These are phyloP conservation scores for Cryptosporidium tyzzeri DNA, from an alignment of 169 alveolate genomes.

Conservation along the genomic window DNA sequence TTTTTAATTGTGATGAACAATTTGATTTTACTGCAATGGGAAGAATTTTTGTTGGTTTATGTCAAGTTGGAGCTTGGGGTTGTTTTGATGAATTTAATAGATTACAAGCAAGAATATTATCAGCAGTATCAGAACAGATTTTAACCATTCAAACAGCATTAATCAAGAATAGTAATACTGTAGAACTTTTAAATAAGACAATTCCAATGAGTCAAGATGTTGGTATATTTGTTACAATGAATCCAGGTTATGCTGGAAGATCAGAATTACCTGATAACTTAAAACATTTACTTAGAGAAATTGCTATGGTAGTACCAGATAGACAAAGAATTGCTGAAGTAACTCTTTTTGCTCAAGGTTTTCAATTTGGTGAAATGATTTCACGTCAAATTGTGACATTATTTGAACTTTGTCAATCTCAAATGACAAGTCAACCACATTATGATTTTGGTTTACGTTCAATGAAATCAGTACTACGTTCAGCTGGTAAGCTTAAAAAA, in stretches of 20 bases:
- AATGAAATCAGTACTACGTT: slow-evolving; percentile 92
- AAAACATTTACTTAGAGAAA: slow-evolving; percentile 92
- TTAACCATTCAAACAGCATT: slow-evolving; percentile 92
- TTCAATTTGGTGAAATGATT: slow-evolving; percentile 92
- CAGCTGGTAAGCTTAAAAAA: slow-evolving; percentile 91
- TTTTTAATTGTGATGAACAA: slow-evolving; percentile 98
- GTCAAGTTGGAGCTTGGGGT: slow-evolving; percentile 99
- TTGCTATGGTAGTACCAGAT: slow-evolving; percentile 93
- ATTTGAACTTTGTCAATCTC: slow-evolving; percentile 94
- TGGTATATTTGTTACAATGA: slow-evolving; percentile 98
- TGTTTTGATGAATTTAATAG: slow-evolving; percentile 99
- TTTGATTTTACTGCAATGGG: slow-evolving; percentile 98
- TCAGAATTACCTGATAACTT: slow-evolving; percentile 96
- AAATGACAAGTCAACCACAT: slow-evolving; percentile 94
- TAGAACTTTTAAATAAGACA: slow-evolving; percentile 85
- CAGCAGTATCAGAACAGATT: slow-evolving; percentile 96
- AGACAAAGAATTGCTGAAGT: slow-evolving; percentile 93
- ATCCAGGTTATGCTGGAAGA: slow-evolving; percentile 99
- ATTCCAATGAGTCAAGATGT: slow-evolving; percentile 92
- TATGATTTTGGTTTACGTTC: slow-evolving; percentile 99
- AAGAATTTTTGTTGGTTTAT: slow-evolving; percentile 94
- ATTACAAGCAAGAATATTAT: slow-evolving; percentile 94
- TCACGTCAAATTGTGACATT: slow-evolving; percentile 95
- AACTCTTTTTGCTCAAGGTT: slow-evolving; percentile 95
- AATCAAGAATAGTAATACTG: slow-evolving; percentile 86